A percentile compares a stretch with the other conserved stretches of the same genome.
phyloP scores from a whole-genome alignment of 2,329 filamentous ascomycete species.

The Pseudogymnoascus sp. region DNA sequence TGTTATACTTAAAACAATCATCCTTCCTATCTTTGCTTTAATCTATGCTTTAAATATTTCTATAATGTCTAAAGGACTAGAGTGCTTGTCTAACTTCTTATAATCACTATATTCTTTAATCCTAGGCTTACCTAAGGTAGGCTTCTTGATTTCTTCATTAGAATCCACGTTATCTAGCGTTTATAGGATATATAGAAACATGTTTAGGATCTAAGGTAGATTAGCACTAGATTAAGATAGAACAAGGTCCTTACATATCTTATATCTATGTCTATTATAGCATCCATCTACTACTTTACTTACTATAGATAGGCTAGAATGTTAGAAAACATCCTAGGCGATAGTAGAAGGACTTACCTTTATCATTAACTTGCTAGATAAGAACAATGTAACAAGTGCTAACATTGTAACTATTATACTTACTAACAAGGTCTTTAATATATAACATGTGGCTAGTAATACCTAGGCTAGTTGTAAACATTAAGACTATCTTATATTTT shows the following conservation, averaged over 20 bases:
- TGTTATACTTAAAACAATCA: neutral
- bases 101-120: neutral
- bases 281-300: neutral
- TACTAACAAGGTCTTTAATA: slow-evolving; percentile 15
- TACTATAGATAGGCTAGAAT: neutral
- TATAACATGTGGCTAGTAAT: slow-evolving; percentile 16
- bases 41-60: neutral
- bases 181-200: neutral
- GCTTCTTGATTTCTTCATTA: neutral
- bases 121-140: neutral
- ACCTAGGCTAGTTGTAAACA: slow-evolving; percentile 15
- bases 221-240: neutral
- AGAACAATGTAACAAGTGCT: slow-evolving; percentile 13
- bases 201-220: neutral
- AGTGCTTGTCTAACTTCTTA: neutral
- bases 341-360: neutral
- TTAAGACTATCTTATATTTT: slow-evolving; percentile 13
- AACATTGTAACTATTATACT: slow-evolving; percentile 16
- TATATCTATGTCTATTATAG: neutral
- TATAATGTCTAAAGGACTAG: neutral
- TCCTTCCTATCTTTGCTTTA: neutral
- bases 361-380: slow-evolving; percentile 11
- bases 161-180: neutral
- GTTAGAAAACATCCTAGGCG: neutral
- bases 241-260: neutral